Conservation (phyloP, 352 stramenopile species). For the Phytophthora sp. region DNA sequence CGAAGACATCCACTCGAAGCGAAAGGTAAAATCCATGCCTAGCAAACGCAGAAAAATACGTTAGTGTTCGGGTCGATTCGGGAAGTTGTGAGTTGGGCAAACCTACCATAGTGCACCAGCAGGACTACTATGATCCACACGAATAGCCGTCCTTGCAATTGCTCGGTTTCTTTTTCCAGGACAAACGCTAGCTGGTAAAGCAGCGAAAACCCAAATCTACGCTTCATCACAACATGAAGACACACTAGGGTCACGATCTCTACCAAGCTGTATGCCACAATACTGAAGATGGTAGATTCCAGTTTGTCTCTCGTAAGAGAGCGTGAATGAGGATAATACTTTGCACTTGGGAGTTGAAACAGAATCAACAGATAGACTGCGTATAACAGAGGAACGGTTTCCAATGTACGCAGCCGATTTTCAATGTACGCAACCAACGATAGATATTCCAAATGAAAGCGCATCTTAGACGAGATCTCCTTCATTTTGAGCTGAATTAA, state of each 20-base stretch:
- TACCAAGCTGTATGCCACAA: not conserved
- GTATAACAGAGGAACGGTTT: not conserved
- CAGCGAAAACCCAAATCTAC: not conserved
- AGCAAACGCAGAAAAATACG: not conserved
- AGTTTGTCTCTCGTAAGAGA: not conserved
- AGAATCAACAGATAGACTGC: not conserved
- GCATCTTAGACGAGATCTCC: not conserved
- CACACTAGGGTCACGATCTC: conserved; percentile 1
- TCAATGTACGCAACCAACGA: not conserved
- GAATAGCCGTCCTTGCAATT: not conserved
- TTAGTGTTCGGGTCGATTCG: not conserved
- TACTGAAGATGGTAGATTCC: not conserved
- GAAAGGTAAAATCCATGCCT: not conserved
- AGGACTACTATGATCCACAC: not conserved
- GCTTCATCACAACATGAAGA: not conserved
- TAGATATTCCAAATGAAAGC: not conserved
- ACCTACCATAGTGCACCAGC: not conserved
- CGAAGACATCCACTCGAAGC: not conserved
- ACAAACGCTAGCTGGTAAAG: not conserved
- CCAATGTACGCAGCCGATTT: not conserved
- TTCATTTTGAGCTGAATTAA: not conserved
- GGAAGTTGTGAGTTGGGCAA: not conserved
- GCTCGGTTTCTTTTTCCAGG: not conserved
- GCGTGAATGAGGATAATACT: not conserved
- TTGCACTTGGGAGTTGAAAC: not conserved